Evolutionary conservation across 352 stramenopile genomes (phyloP), one percentile per base, ranked within the genome.

Genomic region (Globisporangium alternatum): DNA sequence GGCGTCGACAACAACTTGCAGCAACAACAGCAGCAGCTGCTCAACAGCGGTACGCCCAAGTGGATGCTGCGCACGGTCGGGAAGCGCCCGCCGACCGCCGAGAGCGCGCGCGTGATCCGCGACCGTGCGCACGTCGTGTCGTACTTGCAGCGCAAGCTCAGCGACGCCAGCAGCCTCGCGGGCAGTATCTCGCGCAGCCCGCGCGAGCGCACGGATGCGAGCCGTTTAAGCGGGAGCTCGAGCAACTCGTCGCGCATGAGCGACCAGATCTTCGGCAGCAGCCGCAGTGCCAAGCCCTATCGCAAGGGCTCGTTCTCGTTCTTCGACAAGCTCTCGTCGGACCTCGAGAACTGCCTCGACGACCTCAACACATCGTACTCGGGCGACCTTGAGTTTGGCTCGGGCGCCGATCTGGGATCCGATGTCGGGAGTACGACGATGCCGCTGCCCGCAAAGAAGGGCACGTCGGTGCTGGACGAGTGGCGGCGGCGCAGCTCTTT

Each of bases 241-340:
- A 92, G 80, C 39, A 83, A 90, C 52, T 90, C 82, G 33, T 87
- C 76, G 52, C 70, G 56, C 21, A 62, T 61, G 53, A 78, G 78
- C 51, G 83, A 92, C 22, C 72, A 80, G 21, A 68, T 76, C 56
- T 58, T 75, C 7, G 57, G 59, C 21, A 87, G 75, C 35, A 83
- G 65, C 45, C 75, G 79, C 58, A 88, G 60, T 51, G 56, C 52
- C 43, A 84, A 76, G 59, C 64, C 48, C 28, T 83, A 67, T 65
- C 81, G 83, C 33, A 93, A 90, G 64, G 83, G 86, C 60, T 95
- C 87, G 47, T 95, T 95, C 53, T 93, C 85, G 35, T 95, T 95
- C 61, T 93, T 95, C 47, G 87, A 93, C 58, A 91, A 92, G 63
- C 77, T 95, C 31, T 91, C 87, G 39, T 83, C 74, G 37, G 87